Percentiles rank a stretch among this genome's conserved stretches.
phyloP scores from a whole-genome alignment of 2,329 filamentous ascomycete genomes.

The Colletotrichum tropicale region DNA sequence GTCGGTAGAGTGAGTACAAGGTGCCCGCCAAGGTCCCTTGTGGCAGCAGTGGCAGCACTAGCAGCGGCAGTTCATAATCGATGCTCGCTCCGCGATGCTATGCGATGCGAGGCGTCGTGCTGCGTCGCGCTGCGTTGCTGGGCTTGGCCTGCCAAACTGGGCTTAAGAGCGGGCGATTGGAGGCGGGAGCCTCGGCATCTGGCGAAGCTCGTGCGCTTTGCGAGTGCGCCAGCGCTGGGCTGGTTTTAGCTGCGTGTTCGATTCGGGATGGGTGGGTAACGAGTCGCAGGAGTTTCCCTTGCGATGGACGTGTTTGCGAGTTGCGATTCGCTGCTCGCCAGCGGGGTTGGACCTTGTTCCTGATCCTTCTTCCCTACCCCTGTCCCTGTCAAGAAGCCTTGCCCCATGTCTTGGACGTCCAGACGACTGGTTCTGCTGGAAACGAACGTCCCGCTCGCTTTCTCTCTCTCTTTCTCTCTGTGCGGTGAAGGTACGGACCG shows the following conservation, averaged over 20 bases:
- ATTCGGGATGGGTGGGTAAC: not conserved
- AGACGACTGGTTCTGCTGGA: not conserved
- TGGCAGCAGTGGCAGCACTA: not conserved
- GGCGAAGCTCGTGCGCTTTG: slow-evolving; percentile 15
- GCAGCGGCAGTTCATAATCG: not conserved
- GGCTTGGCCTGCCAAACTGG: not conserved
- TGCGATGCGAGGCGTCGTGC: not conserved
- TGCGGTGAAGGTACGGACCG: not conserved
- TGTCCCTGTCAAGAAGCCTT: not conserved
- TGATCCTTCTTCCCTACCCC: not conserved
- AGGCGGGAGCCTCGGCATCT: slow-evolving; percentile 15
- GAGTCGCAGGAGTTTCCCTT: not conserved
- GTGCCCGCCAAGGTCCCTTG: not conserved
- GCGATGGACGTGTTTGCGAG: not conserved
- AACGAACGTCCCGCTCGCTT: slow-evolving; percentile 1
- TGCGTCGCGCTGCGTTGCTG: not conserved
- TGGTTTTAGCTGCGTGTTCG: not conserved
- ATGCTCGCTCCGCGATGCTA: not conserved
- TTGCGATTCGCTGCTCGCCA: slow-evolving; percentile 8
- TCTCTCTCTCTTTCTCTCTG: not conserved
- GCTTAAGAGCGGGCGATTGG: not conserved
- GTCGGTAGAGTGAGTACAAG: not conserved
- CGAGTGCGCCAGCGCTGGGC: not conserved
- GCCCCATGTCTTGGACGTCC: not conserved
- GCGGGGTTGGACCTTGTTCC: not conserved